Evolutionary conservation across 345 rosid genomes (phyloP), one percentile per base, ranked within the genome.

Genomic region (Gossypium sturtianum): DNA sequence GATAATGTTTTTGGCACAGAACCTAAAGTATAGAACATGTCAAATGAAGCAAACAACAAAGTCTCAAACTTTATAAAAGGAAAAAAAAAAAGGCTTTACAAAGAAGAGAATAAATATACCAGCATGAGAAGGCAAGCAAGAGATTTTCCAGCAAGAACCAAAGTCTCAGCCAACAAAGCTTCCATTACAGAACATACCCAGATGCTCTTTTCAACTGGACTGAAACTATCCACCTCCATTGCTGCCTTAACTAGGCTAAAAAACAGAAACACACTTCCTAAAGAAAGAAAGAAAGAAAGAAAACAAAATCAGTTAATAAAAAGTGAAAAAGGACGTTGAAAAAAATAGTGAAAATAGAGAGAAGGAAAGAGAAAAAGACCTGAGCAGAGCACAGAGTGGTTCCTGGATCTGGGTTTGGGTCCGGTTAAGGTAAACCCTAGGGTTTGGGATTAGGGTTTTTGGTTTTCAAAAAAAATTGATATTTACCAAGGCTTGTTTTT

Each of bases 351-450:
- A 63, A 75, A 58, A 61, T 75, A 3, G 56, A 72, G 56, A 69
- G 49, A 70, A 61, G 48, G 68, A 59, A 74, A 68, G 57, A 56
- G 58, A 43, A 48, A 57, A 48, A 57, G 77, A 77, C 78, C 87
- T 83, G 81, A 77, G 72, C 44, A 49, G 81, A 77, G 72, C 44
- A 49, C 58, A 49, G 72, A 66, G 59, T 54, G 69, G 82, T 71
- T 75, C 78, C 38, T 71, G 77, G 80, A 88, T 84, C 82, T 70
- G 83, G 85, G 87, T 84, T 81, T 70, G 83, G 85, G 75, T 84
- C 84, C 83, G 75, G 84, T 83, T 83, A 75, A 74, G 61, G 86
- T 78, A 79, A 80, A 81, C 81, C 82, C 83, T 80, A 74, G 83
- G 72, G 74, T 53, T 78, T 67, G 83, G 77, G 29, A 80, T 47